Evolutionary conservation across 78 protist species (phyloP), one percentile per base, ranked within the genome.

Genomic region (Cavenderia fasciculata): DNA sequence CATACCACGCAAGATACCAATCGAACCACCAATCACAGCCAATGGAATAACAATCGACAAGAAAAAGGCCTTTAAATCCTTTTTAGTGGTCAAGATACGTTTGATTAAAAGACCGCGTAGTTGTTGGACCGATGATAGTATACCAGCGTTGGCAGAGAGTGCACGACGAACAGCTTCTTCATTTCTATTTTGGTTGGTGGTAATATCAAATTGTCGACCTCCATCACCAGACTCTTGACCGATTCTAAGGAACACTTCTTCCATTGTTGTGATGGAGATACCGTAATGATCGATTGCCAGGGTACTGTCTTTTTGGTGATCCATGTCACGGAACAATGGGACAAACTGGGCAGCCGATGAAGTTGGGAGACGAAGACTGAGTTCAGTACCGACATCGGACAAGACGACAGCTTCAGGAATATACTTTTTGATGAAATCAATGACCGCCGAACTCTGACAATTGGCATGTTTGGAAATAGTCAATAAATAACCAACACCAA

Each of bases 381-480:
- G 40, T 23, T 76, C 86, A 59, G 72, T 65, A 36, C 86, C 86
- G 0, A 75, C 74, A 78, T 78, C 66, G 6, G 87, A 65, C 14
- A 78, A 25, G 16, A 78, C 59, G 11, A 36, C 23, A 21, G 75
- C 87, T n/a, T 68, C 68, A 16, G 74, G 74, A 14, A 78, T 78
- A 51, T 47, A 65, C 18, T 52, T 23, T 36, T 52, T 46, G 12
- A 78, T 27, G 51, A 65, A 76, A 0, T 46, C 33, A 3, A 62
- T 46, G 7, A 69, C 57, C 21, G 40, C 57, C 23, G n/a, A 29
- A 25, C 46, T 21, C 59, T 41, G 41, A 57, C 57, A 69, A 29
- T 69, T 46, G 27, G 59, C 19, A 29, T 31, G 8, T 21, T 41
- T 16, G 47, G 29, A 70, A 71, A 23, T 44, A 27, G 72, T 63